These are phyloP conservation scores for Penstemon newberryi DNA, from an alignment of 257 asterid genomes.

Conservation along the genomic window DNA sequence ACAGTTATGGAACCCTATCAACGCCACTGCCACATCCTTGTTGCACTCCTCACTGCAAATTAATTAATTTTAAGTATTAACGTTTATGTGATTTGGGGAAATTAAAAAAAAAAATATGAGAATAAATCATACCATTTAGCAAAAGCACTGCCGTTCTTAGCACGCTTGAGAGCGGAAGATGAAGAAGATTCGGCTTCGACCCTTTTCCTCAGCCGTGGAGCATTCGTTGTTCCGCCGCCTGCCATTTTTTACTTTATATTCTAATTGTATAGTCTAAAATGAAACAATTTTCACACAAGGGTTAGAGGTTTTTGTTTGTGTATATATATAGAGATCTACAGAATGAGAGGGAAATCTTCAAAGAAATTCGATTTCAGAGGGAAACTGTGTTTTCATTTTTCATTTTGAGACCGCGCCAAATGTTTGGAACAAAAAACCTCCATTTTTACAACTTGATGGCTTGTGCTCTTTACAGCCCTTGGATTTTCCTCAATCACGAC, in stretches of 20 bases:
- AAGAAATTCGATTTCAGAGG: no score
- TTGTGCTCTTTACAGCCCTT: no score
- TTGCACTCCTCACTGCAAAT: slow-evolving; percentile 64
- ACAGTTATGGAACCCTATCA: slow-evolving; percentile 75
- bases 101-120: neutral
- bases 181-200: slow-evolving; percentile 58
- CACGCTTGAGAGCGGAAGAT: slow-evolving; percentile 61
- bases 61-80: no score
- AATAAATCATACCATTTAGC: slow-evolving; percentile 56
- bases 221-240: slow-evolving; percentile 45
- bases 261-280: neutral
- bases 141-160: slow-evolving; percentile 87
- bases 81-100: neutral
- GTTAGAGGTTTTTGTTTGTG: no score
- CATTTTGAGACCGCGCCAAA: no score
- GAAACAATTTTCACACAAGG: no score
- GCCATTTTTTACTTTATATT: slow-evolving; percentile 40
- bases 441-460: no score
- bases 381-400: no score
- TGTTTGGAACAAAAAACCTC: no score
- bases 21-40: slow-evolving; percentile 75
- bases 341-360: no score
- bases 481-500: no score
- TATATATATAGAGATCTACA: no score
- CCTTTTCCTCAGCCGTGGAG: slow-evolving; percentile 58